Evolutionary conservation across 106 monocot species (phyloP), one percentile per base, ranked within the genome.

Genomic region (Ottelia alismoides): DNA sequence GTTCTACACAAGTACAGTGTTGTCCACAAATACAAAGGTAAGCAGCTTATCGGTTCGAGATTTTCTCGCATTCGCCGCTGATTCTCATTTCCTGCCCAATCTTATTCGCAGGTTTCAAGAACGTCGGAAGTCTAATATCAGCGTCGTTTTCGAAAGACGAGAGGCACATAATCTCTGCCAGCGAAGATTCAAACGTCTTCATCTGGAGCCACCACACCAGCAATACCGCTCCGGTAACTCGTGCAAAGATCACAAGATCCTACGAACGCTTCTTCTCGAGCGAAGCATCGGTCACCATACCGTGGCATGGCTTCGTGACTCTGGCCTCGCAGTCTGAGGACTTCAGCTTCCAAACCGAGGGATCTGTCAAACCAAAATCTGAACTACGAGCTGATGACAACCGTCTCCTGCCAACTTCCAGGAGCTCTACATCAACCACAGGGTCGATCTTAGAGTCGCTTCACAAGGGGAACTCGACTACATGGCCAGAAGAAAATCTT

Each of bases 401-500:
- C 27, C 20, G 54, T 1, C 31, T 61, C 19, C 59, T 70, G 3
- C 43, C 62, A 22, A 45, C 70, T 5, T 55, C 65, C 35, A 62
- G 72, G 49, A 74, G 79, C 51, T 69, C 70, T 11, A 57, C 78
- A 47, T n/a, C n/a, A n/a, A 77, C 40, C 62, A 74, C 63, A 6
- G 76, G 74, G n/a, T 55, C 65, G 27, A 71, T 82, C 57, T 66
- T 56, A 10, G 76, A 78, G 45, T 40, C 26, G 20, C 57, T 65
- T 11, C 66, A 67, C 6, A 79, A 7, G 16, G 10, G 57, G 60
- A 72, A 82, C 20, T 64, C 83, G 1, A 84, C 82, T 27, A 98
- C 96, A 1, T 98, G 89, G 89, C 96, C 96, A 3, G 96, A 89
- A 55, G 96, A 98, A 58, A n/a, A n/a, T n/a, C 89, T 96, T 21